Evolutionary conservation across 345 rosid genomes (phyloP).

Genomic region (Clarkia xantiana): DNA sequence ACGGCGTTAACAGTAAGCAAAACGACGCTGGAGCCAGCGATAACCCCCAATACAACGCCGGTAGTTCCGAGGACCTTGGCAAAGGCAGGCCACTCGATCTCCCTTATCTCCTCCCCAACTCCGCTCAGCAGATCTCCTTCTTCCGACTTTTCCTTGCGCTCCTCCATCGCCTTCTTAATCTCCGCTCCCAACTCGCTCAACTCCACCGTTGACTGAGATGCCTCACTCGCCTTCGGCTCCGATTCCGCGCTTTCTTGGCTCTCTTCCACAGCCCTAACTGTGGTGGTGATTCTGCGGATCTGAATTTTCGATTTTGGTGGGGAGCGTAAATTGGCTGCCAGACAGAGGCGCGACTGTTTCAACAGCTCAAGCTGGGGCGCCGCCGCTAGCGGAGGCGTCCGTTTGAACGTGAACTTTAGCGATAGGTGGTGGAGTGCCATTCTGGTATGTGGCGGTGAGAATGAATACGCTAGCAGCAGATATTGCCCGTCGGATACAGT

Average conservation of each 20-base stretch:
- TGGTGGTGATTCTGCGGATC: neutral
- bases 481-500: too few species aligned
- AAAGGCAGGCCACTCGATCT: constrained; percentile 93
- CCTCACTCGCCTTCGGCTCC: constrained; percentile 5
- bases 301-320: neutral
- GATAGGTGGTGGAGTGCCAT: too few species aligned
- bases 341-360: too few species aligned
- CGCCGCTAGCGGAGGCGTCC: too few species aligned
- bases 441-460: too few species aligned
- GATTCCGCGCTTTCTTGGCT: constrained; percentile 32
- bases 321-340: too few species aligned
- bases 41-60: constrained; percentile 78
- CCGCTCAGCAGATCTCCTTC: constrained; percentile 42
- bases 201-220: constrained; percentile 9
- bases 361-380: too few species aligned
- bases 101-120: constrained; percentile 67
- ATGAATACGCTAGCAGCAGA: too few species aligned
- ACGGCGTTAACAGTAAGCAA: constrained; percentile 81
- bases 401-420: too few species aligned
- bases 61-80: constrained; percentile 76
- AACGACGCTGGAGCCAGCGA: constrained; percentile 83
- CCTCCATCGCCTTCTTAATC: constrained; percentile 62
- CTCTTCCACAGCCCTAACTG: constrained; percentile 35
- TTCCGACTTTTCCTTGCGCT: constrained; percentile 36
- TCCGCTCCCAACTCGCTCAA: constrained; percentile 45